Evolutionary conservation across 495 filamentous ascomycete species (phyloP), one percentile per base, ranked within the genome.

Genomic region (Neohortaea acidophila): DNA sequence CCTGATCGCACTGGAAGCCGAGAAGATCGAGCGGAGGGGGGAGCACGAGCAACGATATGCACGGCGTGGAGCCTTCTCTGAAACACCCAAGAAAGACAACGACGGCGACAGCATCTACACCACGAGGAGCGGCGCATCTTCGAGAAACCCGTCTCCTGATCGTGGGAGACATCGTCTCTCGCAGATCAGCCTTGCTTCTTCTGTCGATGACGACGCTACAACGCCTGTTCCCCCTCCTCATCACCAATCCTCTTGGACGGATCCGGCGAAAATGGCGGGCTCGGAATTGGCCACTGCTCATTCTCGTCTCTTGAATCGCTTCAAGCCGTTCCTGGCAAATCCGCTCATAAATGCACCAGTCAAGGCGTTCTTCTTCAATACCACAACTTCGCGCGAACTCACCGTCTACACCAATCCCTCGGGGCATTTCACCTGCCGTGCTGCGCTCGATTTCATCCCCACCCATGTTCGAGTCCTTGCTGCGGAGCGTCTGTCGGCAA

Each of bases 341-440:
- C 84, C 89, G 0, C 58, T 87, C 38, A 65, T 72, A 3, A 69
- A 75, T 29, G 63, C 70, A 22, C 73, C 82, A 2, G 76, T 99
- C 19, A 94, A 84, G 1, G 63, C 89, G 1, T 94, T 94, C 61
- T 93, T 96, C 60, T 96, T 84, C 61, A 84, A 92, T 42, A 73
- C 87, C 17, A 53, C 67, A 2, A 59, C 69, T 25, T 89, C 86
- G 14, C 76, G 77, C 47, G 86, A 84, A 10, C 70, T 78, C 18
- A 92, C 79, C 6, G 64, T 91, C 5, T 61, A 62, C 32, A 96
- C 91, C 0, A 75, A 93, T 49, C 76, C 86, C 33, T 70, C 80
- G 2, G 89, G 89, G 0, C 87, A 99, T 56, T 99, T 99, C 49
- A 63, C 51, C 15, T 56, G 81, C 26, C 69, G 84, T 2, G 82